Conservation (phyloP, 164 flowering plant genomes). For the Litsea cubeba region DNA sequence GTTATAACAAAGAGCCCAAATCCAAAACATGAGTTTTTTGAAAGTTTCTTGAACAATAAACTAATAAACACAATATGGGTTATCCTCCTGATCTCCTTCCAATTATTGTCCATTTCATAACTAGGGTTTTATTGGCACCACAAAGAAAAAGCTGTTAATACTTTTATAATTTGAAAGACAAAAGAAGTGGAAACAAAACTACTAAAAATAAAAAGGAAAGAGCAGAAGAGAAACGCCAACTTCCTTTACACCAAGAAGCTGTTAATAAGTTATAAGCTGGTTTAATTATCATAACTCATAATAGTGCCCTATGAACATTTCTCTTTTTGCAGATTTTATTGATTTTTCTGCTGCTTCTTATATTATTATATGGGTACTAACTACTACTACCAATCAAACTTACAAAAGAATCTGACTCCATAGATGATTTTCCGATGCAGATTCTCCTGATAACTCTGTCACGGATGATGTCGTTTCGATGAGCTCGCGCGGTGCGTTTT, state of each 20-base stretch:
- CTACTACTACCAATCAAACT: slow-evolving; percentile 18
- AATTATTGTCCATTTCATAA: no score
- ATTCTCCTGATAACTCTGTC: slow-evolving; percentile 29
- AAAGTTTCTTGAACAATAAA: no score
- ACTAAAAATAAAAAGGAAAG: no score
- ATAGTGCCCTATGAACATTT: background rate
- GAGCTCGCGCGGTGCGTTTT: slow-evolving; percentile 32
- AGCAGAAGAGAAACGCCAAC: background rate
- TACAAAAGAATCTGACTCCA: slow-evolving; percentile 58
- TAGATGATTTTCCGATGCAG: slow-evolving; percentile 32
- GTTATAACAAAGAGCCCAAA: no score
- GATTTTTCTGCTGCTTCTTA: background rate
- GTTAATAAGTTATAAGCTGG: background rate
- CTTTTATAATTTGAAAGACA: background rate
- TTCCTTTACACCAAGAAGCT: background rate
- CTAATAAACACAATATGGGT: no score
- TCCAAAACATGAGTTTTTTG: no score
- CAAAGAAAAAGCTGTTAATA: no score
- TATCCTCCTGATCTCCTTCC: no score
- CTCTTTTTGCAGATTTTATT: background rate
- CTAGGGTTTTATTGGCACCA: no score
- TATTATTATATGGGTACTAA: slow-evolving; percentile 8
- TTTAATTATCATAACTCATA: background rate
- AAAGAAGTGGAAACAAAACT: background rate
- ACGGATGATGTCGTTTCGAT: slow-evolving; percentile 26